Percentiles rank a stretch among this genome's conserved stretches.
phyloP scores from a whole-genome alignment of 352 stramenopile species.

The Phytophthora pisi region DNA sequence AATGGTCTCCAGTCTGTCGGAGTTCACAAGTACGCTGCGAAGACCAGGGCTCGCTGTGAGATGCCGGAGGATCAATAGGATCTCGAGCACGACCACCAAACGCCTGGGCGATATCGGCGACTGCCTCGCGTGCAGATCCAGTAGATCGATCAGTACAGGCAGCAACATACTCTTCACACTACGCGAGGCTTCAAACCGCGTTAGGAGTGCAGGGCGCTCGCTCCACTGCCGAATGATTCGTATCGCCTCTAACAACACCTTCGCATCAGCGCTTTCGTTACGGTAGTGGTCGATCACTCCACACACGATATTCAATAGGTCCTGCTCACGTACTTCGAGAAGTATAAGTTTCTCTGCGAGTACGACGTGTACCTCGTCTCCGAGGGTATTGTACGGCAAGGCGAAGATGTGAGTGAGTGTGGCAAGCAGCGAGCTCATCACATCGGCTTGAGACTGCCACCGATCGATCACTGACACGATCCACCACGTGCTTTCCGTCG shows the following conservation, averaged over 20 bases:
- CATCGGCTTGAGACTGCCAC: slow-evolving; percentile 15
- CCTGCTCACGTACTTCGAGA: too few relatives aligned
- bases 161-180: slow-evolving; percentile 13
- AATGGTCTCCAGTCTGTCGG: slow-evolving; percentile 21
- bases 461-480: slow-evolving; percentile 21
- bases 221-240: slow-evolving; percentile 33
- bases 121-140: slow-evolving; percentile 3
- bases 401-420: slow-evolving; percentile 27
- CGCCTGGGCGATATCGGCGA: not conserved
- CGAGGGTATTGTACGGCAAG: slow-evolving; percentile 17
- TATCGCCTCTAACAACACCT: slow-evolving; percentile 29
- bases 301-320: slow-evolving; percentile 22
- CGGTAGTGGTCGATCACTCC: slow-evolving; percentile 19
- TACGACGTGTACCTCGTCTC: slow-evolving; percentile 12
- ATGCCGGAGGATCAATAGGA: slow-evolving; percentile 23
- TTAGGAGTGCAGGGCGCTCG: slow-evolving; percentile 10
- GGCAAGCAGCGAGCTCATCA: slow-evolving; percentile 14
- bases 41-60: slow-evolving; percentile 7
- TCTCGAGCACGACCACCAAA: slow-evolving; percentile 21
- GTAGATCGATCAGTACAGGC: slow-evolving; percentile 13
- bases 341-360: slow-evolving; percentile 18
- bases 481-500: slow-evolving; percentile 19
- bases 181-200: slow-evolving; percentile 14
- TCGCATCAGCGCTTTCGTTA: not conserved
- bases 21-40: not conserved